Conservation (phyloP, 1,284 basidiomycete species). For the Farysia itapuensis region DNA sequence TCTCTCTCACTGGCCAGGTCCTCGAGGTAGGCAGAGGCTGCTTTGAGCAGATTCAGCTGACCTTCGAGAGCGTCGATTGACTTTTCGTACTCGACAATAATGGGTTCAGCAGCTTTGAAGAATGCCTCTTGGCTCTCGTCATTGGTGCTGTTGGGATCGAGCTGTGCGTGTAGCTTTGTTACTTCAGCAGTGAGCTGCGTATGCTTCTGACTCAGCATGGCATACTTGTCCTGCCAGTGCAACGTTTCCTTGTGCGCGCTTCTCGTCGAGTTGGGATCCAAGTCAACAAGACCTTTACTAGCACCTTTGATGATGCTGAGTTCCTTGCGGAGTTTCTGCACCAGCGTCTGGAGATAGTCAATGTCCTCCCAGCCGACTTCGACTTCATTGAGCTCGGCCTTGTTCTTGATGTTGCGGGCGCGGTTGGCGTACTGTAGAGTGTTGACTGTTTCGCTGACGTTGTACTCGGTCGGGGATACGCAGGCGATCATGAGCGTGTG, state of each 20-base stretch:
- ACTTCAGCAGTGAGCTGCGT: slow-evolving; percentile 84
- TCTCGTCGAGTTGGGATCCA: slow-evolving; percentile 20
- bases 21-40: slow-evolving; percentile 83
- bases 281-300: slow-evolving; percentile 29
- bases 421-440: slow-evolving; percentile 98
- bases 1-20: slow-evolving; percentile 88
- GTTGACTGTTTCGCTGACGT: slow-evolving; percentile 89
- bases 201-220: slow-evolving; percentile 78
- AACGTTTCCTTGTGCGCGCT: slow-evolving; percentile 67
- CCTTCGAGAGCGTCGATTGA: slow-evolving; percentile 93
- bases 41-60: slow-evolving; percentile 83
- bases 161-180: slow-evolving; percentile 62
- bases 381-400: slow-evolving; percentile 84
- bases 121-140: slow-evolving; percentile 71
- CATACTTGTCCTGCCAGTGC: slow-evolving; percentile 77
- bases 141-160: slow-evolving; percentile 45
- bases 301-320: slow-evolving; percentile 75
- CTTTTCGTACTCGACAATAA: slow-evolving; percentile 94
- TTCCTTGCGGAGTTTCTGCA: slow-evolving; percentile 73
- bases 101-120: slow-evolving; percentile 93
- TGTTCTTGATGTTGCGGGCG: slow-evolving; percentile 95
- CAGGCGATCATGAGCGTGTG: slow-evolving; percentile 99
- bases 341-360: slow-evolving; percentile 78
- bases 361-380: slow-evolving; percentile 99
- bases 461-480: slow-evolving; percentile 92